Conservation (phyloP, 345 rosid genomes). For the Salix brachista region DNA sequence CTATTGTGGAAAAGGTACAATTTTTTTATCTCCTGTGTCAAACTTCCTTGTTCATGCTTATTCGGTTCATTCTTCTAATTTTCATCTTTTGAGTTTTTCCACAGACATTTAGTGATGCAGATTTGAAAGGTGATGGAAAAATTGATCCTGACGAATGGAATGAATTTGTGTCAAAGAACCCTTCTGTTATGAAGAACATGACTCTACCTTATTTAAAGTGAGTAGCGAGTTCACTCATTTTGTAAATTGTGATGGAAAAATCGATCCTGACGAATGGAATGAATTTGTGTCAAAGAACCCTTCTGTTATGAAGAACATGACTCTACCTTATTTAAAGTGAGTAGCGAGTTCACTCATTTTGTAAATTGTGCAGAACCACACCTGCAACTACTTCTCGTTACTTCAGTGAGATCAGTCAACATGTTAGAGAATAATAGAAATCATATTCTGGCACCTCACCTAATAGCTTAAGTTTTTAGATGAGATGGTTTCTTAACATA, state of each 20-base stretch:
- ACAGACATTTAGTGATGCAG: conserved; percentile 74
- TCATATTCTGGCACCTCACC: accelerated
- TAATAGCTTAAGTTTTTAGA: too few species aligned
- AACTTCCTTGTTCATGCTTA: background rate
- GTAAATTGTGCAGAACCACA: background rate
- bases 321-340: conserved; percentile 83
- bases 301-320: conserved; percentile 87
- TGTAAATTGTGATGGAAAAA: conserved; percentile 28
- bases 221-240: conserved; percentile 17
- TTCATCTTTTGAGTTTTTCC: background rate
- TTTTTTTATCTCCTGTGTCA: background rate
- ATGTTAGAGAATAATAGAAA: too few species aligned
- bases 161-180: conserved; percentile 62
- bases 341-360: conserved; percentile 9
- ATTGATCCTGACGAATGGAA: conserved; percentile 90
- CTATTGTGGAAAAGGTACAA: conserved; percentile 70
- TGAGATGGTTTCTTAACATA: too few species aligned
- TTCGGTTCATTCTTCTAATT: background rate
- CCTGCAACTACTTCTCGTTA: background rate
- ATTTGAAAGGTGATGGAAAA: conserved; percentile 63
- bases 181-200: conserved; percentile 89
- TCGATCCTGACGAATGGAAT: conserved; percentile 85
- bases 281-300: conserved; percentile 69
- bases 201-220: conserved; percentile 84
- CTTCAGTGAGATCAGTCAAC: background rate